phyloP scores from a whole-genome alignment of 768 basidiomycete species.

The Mrakia gelida region DNA sequence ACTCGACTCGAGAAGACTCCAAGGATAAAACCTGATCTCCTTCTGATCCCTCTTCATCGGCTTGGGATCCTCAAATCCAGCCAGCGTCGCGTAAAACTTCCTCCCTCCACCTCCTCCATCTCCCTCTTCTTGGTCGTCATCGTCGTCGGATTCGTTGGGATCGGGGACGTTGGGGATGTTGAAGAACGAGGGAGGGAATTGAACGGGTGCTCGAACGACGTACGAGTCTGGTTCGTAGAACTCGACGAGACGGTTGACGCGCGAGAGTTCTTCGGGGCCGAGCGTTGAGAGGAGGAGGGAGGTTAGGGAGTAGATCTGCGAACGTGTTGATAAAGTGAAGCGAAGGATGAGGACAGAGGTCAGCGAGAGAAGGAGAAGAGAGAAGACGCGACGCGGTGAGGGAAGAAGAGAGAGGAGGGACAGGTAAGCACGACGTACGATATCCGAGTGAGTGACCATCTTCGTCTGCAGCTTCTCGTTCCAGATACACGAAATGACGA shows the following conservation, averaged over 20 bases:
- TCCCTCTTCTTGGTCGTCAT: neutral
- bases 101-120: too few species aligned
- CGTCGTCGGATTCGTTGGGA: neutral
- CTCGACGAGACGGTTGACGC: neutral
- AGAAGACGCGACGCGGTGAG: neutral
- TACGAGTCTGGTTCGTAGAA: conserved; percentile 8
- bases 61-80: neutral
- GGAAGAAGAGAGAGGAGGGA: neutral
- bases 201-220: neutral
- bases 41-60: conserved; percentile 1
- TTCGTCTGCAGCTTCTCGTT: neutral
- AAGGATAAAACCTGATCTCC: conserved; percentile 12
- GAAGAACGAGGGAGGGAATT: neutral
- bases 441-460: conserved; percentile 1
- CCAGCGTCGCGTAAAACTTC: neutral
- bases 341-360: neutral
- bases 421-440: neutral
- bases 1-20: neutral
- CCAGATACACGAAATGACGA: conserved; percentile 17
- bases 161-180: neutral
- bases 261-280: conserved; percentile 1
- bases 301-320: neutral
- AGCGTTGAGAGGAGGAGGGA: neutral
- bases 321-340: neutral
- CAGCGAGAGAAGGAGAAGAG: neutral